Evolutionary conservation across 2,329 filamentous ascomycete genomes (phyloP).

Genomic region (Diaporthe australafricana): DNA sequence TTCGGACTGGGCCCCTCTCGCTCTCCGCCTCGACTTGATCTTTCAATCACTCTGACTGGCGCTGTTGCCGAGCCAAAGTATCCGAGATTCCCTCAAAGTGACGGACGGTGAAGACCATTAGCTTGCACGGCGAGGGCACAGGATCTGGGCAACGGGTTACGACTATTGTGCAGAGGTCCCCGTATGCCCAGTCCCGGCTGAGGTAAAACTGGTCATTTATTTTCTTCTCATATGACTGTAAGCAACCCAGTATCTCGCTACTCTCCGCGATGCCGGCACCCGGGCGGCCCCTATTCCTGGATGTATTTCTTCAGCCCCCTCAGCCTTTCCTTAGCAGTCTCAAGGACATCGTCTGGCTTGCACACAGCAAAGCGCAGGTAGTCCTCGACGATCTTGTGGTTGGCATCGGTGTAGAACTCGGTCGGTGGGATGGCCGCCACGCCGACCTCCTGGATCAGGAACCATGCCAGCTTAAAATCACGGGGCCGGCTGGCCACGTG

Average conservation of each 20-base stretch:
- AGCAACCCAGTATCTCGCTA: background rate
- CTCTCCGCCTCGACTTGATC: background rate
- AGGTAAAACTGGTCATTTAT: background rate
- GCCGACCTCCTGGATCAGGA: slow-evolving; percentile 94
- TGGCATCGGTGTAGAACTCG: slow-evolving; percentile 92
- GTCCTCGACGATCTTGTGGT: slow-evolving; percentile 88
- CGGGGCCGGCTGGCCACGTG: slow-evolving; percentile 88
- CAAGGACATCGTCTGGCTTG: slow-evolving; percentile 89
- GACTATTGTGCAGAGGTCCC: background rate
- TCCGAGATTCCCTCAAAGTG: background rate
- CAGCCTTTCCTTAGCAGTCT: slow-evolving; percentile 81
- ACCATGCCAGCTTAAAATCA: slow-evolving; percentile 96
- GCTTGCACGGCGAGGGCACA: background rate
- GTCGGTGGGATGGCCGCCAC: slow-evolving; percentile 96
- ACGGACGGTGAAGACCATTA: background rate
- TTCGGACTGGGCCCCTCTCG: too few species aligned
- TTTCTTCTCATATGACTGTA: background rate
- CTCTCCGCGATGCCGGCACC: too few species aligned
- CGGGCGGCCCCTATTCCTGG: slow-evolving; percentile 19
- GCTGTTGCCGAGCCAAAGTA: background rate
- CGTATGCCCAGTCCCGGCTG: background rate
- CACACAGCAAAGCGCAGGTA: slow-evolving; percentile 97
- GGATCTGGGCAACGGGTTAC: background rate
- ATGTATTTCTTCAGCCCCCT: slow-evolving; percentile 81
- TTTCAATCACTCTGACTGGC: background rate